Percentiles rank a stretch among this genome's conserved stretches.
phyloP scores from a whole-genome alignment of 2,329 filamentous ascomycete genomes.

The Aspergillus piperis region DNA sequence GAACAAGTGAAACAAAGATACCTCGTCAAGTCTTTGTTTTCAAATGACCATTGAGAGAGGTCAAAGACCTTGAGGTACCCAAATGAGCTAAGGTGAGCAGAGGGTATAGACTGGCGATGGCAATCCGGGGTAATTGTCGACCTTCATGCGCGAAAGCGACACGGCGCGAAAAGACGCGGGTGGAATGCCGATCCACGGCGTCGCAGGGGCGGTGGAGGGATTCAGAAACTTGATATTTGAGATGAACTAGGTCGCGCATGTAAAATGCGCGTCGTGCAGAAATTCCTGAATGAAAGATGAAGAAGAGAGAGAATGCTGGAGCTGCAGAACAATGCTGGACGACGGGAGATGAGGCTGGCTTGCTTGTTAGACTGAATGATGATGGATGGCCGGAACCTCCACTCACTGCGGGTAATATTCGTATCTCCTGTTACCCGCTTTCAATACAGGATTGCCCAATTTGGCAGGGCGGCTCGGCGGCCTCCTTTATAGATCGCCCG shows the following conservation, averaged over 20 bases:
- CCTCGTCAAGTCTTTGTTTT: background rate
- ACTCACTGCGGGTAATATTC: background rate
- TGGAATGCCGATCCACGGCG: constrained; percentile 5
- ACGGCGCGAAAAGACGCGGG: constrained; percentile 9
- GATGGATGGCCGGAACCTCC: background rate
- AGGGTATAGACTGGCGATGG: background rate
- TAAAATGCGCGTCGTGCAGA: background rate
- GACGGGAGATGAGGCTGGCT: background rate
- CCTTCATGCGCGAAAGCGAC: constrained; percentile 1
- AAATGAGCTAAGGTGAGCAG: background rate
- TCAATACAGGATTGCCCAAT: constrained; percentile 11
- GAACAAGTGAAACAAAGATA: background rate
- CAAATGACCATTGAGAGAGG: background rate
- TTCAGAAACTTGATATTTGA: background rate
- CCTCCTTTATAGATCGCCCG: background rate
- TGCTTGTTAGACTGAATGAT: no score
- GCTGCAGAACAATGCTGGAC: background rate
- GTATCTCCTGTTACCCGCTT: background rate
- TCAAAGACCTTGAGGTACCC: background rate
- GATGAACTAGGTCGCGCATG: background rate
- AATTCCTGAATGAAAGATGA: background rate
- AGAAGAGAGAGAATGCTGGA: background rate
- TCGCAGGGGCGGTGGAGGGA: background rate
- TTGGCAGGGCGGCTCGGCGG: constrained; percentile 6
- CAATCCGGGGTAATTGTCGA: background rate